phyloP scores from a whole-genome alignment of 768 basidiomycete genomes.

The Suillus lakei region DNA sequence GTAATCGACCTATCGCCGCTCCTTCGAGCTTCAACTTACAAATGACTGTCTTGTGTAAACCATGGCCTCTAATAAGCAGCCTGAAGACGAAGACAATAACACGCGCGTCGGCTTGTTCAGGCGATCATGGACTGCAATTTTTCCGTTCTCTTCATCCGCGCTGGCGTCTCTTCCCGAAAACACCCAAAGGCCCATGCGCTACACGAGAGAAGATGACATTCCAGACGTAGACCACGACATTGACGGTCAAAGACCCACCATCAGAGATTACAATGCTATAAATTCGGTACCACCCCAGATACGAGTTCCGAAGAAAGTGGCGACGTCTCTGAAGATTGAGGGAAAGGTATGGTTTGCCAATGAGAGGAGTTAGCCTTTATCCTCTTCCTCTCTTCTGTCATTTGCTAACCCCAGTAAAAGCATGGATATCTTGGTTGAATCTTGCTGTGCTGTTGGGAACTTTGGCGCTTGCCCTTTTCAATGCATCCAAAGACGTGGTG shows the following conservation, averaged over 20 bases:
- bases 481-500: slow-evolving; percentile 69
- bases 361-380: slow-evolving; percentile 71
- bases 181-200: slow-evolving; percentile 44
- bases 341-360: slow-evolving; percentile 98
- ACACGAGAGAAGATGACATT: slow-evolving; percentile 75
- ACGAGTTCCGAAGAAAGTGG: slow-evolving; percentile 80
- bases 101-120: slow-evolving; percentile 43
- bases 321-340: slow-evolving; percentile 85
- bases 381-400: not conserved
- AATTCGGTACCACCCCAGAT: slow-evolving; percentile 65
- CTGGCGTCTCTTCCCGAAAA: slow-evolving; percentile 52
- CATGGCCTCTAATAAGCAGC: slow-evolving; percentile 23
- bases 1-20: not conserved
- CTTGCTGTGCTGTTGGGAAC: slow-evolving; percentile 84
- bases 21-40: not conserved
- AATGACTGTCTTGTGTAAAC: not conserved
- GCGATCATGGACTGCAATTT: slow-evolving; percentile 66
- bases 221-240: slow-evolving; percentile 59
- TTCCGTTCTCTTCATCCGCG: slow-evolving; percentile 75
- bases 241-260: slow-evolving; percentile 58
- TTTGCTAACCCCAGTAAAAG: slow-evolving; percentile 41
- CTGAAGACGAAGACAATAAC: slow-evolving; percentile 18
- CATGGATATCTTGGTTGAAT: slow-evolving; percentile 94
- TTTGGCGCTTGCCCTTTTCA: slow-evolving; percentile 87
- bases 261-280: slow-evolving; percentile 79